A percentile compares a stretch with the other conserved stretches of the same genome.
These are phyloP conservation scores for Chloropicon primus DNA, from an alignment of 139 green algal genomes.

Conservation along the genomic window DNA sequence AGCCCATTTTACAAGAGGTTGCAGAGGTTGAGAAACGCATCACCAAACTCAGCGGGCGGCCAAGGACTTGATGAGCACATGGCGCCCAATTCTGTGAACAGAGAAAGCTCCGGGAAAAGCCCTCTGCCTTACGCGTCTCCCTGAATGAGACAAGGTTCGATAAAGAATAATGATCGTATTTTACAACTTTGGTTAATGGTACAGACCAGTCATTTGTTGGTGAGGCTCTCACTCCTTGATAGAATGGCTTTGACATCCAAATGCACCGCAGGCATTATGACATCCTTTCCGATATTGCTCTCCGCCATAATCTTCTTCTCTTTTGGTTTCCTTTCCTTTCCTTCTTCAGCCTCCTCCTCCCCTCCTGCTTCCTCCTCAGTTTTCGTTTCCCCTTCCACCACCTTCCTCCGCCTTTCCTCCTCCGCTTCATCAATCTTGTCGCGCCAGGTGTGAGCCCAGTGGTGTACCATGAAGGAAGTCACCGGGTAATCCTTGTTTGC, in stretches of 20 bases:
- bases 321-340: too few relatives aligned
- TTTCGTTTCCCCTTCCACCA: too few relatives aligned
- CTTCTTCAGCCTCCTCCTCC: too few relatives aligned
- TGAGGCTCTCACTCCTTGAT: too few relatives aligned
- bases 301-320: neutral
- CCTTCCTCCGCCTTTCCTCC: neutral
- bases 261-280: too few relatives aligned
- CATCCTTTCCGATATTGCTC: neutral
- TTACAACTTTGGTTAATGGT: too few relatives aligned
- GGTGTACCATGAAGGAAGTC: neutral
- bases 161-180: too few relatives aligned
- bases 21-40: neutral
- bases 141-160: too few relatives aligned
- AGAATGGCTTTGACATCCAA: too few relatives aligned
- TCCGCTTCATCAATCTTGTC: neutral
- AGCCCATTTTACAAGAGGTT: neutral
- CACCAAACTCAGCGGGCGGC: neutral
- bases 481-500: neutral
- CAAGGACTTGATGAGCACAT: neutral
- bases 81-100: neutral
- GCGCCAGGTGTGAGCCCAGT: neutral
- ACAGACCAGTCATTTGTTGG: too few relatives aligned
- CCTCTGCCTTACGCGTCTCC: neutral
- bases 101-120: neutral
- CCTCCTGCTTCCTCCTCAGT: too few relatives aligned